A percentile compares a stretch with the other conserved stretches of the same genome.
These are phyloP conservation scores for Talaromyces proteolyticus DNA, from an alignment of 495 filamentous ascomycete genomes.

Conservation along the genomic window DNA sequence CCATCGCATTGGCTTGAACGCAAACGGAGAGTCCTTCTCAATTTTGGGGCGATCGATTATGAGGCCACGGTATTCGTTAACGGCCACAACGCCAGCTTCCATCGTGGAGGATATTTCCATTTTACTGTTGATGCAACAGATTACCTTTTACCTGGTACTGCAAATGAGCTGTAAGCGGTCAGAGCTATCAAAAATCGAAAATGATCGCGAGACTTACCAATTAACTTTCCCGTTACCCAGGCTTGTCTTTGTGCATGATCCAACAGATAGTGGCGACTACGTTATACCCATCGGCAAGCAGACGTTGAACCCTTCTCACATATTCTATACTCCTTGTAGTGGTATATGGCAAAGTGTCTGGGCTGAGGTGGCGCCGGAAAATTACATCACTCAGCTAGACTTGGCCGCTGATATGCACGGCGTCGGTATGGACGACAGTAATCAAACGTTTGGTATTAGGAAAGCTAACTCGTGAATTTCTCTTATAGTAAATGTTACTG, in stretches of 20 bases:
- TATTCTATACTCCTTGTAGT: constrained; percentile 64
- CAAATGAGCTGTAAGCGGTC: constrained; percentile 47
- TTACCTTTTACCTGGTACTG: constrained; percentile 30
- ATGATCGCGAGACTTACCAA: no score
- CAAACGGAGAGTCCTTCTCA: constrained; percentile 43
- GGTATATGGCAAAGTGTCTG: constrained; percentile 70
- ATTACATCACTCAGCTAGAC: constrained; percentile 50
- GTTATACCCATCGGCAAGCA: constrained; percentile 65
- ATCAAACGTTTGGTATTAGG: neutral
- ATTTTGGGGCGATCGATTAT: constrained; percentile 66
- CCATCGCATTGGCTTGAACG: constrained; percentile 36
- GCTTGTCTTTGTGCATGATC: constrained; percentile 58
- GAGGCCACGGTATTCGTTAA: constrained; percentile 62
- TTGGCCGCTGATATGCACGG: constrained; percentile 54
- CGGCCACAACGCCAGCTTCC: constrained; percentile 42
- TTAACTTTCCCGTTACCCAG: constrained; percentile 30
- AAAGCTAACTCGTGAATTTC: constrained; percentile 14
- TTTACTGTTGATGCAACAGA: constrained; percentile 56
- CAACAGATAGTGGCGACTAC: constrained; percentile 48
- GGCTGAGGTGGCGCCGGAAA: constrained; percentile 53
- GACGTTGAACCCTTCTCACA: constrained; percentile 49
- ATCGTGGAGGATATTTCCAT: constrained; percentile 57
- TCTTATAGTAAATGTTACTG: constrained; percentile 42
- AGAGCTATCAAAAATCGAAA: neutral
- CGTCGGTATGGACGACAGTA: constrained; percentile 30